These are phyloP conservation scores for Fusarium algeriense DNA, from an alignment of 2,329 filamentous ascomycete species.

Conservation along the genomic window DNA sequence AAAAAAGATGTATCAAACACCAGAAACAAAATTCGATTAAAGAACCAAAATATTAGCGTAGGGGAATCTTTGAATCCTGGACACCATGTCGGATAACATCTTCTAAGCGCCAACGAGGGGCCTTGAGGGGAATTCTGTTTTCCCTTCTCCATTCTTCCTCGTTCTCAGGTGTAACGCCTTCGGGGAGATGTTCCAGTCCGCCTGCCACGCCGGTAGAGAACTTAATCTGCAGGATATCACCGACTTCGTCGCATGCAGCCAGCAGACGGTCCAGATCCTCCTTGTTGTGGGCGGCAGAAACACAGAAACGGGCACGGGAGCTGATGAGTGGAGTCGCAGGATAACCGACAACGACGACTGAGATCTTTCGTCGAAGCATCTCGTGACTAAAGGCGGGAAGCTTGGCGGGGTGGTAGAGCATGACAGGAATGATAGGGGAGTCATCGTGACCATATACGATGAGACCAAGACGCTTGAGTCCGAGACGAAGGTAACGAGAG, in stretches of 20 bases:
- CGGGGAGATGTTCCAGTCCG: conserved; percentile 81
- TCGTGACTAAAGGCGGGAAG: conserved; percentile 98
- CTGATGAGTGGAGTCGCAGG: conserved; percentile 95
- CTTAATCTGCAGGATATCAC: conserved; percentile 92
- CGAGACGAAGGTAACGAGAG: conserved; percentile 96
- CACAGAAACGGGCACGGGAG: conserved; percentile 94
- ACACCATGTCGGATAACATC: conserved; percentile 82
- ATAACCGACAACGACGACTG: conserved; percentile 96
- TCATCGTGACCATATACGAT: conserved; percentile 98
- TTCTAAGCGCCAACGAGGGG: conserved; percentile 86
- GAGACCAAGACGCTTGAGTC: conserved; percentile 94
- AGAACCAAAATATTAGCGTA: conserved; percentile 65
- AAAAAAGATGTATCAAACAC: conserved; percentile 44
- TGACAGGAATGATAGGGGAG: conserved; percentile 93
- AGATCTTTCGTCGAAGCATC: conserved; percentile 98
- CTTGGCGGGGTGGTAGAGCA: conserved; percentile 98
- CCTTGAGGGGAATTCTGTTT: conserved; percentile 74
- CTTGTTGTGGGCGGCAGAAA: conserved; percentile 97
- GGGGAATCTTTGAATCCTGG: conserved; percentile 78
- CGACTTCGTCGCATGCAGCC: conserved; percentile 90
- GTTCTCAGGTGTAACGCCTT: conserved; percentile 77
- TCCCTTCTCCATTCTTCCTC: conserved; percentile 75
- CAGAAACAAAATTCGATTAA: conserved; percentile 40
- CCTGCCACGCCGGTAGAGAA: conserved; percentile 97
- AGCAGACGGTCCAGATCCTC: conserved; percentile 94